Evolutionary conservation across 1,284 basidiomycete genomes (phyloP), one percentile per base, ranked within the genome.

Genomic region (Tilletiopsis washingtonensis): DNA sequence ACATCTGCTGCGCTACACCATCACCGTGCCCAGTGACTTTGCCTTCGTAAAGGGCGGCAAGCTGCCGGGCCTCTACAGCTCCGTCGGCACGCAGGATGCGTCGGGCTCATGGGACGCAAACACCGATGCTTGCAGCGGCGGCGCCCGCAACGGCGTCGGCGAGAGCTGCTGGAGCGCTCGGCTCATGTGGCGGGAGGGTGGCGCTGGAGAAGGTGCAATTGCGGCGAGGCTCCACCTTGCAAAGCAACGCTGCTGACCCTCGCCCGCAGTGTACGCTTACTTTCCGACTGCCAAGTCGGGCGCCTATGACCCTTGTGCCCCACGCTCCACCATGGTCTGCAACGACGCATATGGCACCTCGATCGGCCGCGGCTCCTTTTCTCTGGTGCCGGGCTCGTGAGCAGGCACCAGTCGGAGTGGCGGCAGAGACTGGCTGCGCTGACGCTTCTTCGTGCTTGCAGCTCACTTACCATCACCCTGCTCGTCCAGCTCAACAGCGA

Each of bases 31-130:
- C 2, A 2, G 27, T 6, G 45, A 38, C 11, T 61, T 59, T 21
- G 42, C 55, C 24, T 60, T 52, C 40, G 61, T 63, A 47, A 60
- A 63, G 45, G 63, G 56, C 6, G 63, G 63, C 39, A 65, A 65
- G 40, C 54, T 65, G 5, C 63, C 63, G 3, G 63, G 63, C 1
- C 20, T 55, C 19, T 56, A 58, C 45, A 9, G n/a, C 21, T 45
- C 38, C 24, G 17, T 36, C 25, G 38, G 38, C 21, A 34, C 12
- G 12, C 12, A 34, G 32, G 32, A 34, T 17, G 3, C 12, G 12
- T 11, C 32, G 17, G 12, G 12, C 12, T 17, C 2, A 34, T 34
- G 32, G 32, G 32, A 34, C 17, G 32, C 32, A 11, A 34, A 34
- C 17, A 34, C 32, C 23, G 14, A 21, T 11, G 40, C 14, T 12